Conservation (phyloP, 176 grass and related monocot species). For the Carex scoparia region DNA sequence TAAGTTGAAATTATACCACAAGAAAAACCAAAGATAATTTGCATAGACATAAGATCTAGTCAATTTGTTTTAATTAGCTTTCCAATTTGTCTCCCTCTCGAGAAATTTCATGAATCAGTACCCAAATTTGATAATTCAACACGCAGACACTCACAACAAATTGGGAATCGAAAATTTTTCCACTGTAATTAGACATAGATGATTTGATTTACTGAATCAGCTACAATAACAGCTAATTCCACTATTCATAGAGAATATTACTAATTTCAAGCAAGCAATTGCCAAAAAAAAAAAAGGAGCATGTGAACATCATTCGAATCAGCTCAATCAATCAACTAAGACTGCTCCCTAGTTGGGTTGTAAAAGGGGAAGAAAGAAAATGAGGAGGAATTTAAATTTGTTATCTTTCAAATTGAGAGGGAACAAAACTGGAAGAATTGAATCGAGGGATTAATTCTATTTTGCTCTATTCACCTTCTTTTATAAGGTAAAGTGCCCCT, state of each 20-base stretch:
- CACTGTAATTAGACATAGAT: not conserved
- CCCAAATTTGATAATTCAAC: not conserved
- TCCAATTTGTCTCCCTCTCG: not conserved
- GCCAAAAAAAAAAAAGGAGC: not conserved
- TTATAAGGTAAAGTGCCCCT: no score
- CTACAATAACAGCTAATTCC: not conserved
- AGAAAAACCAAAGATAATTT: not conserved
- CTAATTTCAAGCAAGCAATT: not conserved
- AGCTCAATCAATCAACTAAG: conserved; percentile 11
- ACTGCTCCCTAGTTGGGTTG: no score
- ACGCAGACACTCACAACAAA: not conserved
- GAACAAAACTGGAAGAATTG: no score
- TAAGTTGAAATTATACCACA: not conserved
- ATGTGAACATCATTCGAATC: not conserved
- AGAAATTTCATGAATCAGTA: conserved; percentile 4
- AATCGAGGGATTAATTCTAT: no score
- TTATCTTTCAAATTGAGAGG: no score
- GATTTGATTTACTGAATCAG: not conserved
- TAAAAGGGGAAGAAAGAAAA: no score
- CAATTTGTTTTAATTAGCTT: not conserved
- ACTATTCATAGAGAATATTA: not conserved
- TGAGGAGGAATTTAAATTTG: no score
- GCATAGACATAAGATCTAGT: not conserved
- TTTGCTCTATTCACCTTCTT: no score
- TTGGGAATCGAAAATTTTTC: not conserved